A percentile compares a stretch with the other conserved stretches of the same genome.
phyloP scores from a whole-genome alignment of 495 filamentous ascomycete genomes.

The Annulohypoxylon nitens region DNA sequence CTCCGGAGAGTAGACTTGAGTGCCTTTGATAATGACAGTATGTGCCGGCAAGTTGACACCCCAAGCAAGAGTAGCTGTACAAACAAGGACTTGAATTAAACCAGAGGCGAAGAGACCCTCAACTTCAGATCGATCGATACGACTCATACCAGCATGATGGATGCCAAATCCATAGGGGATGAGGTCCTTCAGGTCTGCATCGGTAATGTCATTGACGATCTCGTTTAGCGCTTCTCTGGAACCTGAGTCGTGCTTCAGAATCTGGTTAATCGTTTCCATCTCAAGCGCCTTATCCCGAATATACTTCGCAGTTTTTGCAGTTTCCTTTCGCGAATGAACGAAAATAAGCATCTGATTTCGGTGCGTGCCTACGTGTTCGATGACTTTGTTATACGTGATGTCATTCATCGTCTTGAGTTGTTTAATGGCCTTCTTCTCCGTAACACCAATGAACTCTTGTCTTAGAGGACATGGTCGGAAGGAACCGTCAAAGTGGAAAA shows the following conservation, averaged over 20 bases:
- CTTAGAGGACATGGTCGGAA: constrained; percentile 92
- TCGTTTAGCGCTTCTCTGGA: constrained; percentile 88
- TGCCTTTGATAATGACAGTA: constrained; percentile 97
- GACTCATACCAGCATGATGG: constrained; percentile 96
- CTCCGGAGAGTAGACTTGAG: constrained; percentile 97
- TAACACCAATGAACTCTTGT: constrained; percentile 98
- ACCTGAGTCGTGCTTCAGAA: constrained; percentile 92
- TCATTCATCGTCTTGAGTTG: constrained; percentile 99
- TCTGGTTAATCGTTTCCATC: constrained; percentile 95
- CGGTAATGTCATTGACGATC: constrained; percentile 84
- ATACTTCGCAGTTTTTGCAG: constrained; percentile 95
- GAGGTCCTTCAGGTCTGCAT: constrained; percentile 92
- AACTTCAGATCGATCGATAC: constrained; percentile 91
- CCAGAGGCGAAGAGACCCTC: constrained; percentile 94
- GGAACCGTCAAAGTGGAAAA: constrained; percentile 97
- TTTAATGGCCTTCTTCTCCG: constrained; percentile 98
- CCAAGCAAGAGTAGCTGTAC: constrained; percentile 96
- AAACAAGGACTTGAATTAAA: constrained; percentile 93
- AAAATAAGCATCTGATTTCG: constrained; percentile 98
- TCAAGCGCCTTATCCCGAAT: constrained; percentile 96
- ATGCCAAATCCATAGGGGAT: constrained; percentile 97
- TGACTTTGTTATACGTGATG: constrained; percentile 95
- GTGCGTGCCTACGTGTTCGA: constrained; percentile 93
- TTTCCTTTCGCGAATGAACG: constrained; percentile 97
- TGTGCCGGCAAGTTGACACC: constrained; percentile 95